Evolutionary conservation across 768 basidiomycete species (phyloP).

Genomic region (Boletus bicolor): DNA sequence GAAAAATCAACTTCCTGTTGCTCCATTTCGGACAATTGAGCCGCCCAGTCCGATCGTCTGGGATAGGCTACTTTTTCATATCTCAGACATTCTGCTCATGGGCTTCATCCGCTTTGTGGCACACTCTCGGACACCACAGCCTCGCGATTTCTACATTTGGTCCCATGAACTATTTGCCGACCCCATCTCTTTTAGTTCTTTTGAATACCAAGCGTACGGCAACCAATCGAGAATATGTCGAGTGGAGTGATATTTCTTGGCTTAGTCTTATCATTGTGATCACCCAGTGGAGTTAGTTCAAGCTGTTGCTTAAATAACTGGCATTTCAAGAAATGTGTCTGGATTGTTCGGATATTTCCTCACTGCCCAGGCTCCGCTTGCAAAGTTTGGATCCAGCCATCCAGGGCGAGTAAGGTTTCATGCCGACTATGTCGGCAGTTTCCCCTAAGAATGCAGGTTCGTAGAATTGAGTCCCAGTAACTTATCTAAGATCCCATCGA

Average conservation of each 20-base stretch:
- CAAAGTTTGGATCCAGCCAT: not conserved
- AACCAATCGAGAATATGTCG: conserved; percentile 3
- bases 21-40: not conserved
- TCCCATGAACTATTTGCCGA: not conserved
- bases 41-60: not conserved
- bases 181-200: not conserved
- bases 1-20: not conserved
- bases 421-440: not conserved
- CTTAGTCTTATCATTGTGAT: conserved; percentile 3
- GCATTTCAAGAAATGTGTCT: not conserved
- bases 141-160: conserved; percentile 8
- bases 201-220: conserved; percentile 1
- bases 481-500: not conserved
- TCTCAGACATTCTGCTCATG: conserved; percentile 18
- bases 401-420: conserved; percentile 9
- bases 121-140: conserved; percentile 31
- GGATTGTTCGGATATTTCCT: not conserved
- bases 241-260: not conserved
- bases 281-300: conserved; percentile 7
- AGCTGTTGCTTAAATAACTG: not conserved
- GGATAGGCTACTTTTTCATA: conserved; percentile 8
- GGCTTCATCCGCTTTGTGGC: conserved; percentile 28
- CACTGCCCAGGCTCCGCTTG: not conserved
- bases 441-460: not conserved
- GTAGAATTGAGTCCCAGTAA: not conserved